Evolutionary conservation across 495 filamentous ascomycete species (phyloP).

Genomic region (Margaritispora aquatica): DNA sequence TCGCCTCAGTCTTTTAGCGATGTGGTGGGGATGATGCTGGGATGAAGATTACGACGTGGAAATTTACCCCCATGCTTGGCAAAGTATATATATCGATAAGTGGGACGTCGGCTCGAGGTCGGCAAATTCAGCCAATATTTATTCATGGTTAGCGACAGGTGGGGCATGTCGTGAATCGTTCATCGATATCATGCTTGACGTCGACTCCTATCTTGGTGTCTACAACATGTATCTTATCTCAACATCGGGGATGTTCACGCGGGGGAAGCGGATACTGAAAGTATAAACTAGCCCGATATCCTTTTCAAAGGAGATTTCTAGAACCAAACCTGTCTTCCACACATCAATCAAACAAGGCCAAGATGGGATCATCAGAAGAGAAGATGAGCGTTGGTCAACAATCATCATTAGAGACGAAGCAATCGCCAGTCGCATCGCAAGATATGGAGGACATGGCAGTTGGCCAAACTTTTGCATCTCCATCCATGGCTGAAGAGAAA

Average conservation of each 20-base stretch:
- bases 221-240: not conserved
- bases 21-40: not conserved
- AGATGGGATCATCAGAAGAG: not conserved
- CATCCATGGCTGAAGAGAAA: slow-evolving; percentile 10
- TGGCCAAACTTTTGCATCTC: not conserved
- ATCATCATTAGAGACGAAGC: not conserved
- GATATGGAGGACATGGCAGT: not conserved
- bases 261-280: not conserved
- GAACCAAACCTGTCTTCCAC: not conserved
- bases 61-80: not conserved
- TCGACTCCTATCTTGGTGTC: not conserved
- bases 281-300: not conserved
- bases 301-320: not conserved
- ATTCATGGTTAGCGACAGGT: not conserved
- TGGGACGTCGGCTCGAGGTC: not conserved
- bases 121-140: not conserved
- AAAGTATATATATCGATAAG: not conserved
- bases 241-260: not conserved
- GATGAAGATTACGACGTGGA: not conserved
- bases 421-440: not conserved
- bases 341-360: not conserved
- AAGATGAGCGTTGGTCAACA: not conserved
- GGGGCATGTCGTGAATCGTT: not conserved
- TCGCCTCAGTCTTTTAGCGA: not conserved
- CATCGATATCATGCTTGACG: too few species aligned